A percentile compares a stretch with the other conserved stretches of the same genome.
Evolutionary conservation across 1,284 basidiomycete genomes (phyloP).

Genomic region (Irpex sp.): DNA sequence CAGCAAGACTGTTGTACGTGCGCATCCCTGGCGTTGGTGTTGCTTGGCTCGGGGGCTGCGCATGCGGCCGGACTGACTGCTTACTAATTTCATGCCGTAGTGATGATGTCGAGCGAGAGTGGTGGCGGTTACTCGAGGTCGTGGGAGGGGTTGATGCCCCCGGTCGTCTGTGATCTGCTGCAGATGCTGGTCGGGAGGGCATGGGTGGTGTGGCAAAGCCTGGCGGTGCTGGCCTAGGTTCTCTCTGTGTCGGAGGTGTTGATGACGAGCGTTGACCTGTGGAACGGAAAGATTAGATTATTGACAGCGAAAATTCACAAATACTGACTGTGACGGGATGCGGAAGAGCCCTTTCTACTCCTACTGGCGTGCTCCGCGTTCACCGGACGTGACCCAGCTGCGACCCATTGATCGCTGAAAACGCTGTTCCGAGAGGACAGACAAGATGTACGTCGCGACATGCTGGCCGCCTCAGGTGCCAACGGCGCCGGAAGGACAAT

Average conservation of each 20-base stretch:
- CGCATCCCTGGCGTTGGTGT: not conserved
- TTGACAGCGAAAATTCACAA: not conserved
- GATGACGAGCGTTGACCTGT: not conserved
- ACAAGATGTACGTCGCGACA: constrained; percentile 29
- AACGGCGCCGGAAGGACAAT: constrained; percentile 60
- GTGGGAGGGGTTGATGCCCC: not conserved
- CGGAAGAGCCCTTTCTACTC: not conserved
- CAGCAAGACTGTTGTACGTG: constrained; percentile 3
- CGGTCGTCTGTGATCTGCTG: not conserved
- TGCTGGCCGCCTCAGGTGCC: constrained; percentile 13
- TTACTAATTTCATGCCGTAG: not conserved
- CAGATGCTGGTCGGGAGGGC: not conserved
- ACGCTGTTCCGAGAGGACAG: constrained; percentile 18
- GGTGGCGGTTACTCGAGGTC: constrained; percentile 1
- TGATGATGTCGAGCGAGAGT: constrained; percentile 1
- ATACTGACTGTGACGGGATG: not conserved
- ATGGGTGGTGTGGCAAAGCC: not conserved
- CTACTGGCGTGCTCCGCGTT: not conserved
- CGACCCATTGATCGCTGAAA: constrained; percentile 28
- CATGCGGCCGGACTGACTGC: no score
- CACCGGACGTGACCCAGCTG: constrained; percentile 9
- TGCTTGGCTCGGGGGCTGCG: not conserved
- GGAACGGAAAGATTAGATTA: not conserved
- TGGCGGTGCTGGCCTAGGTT: not conserved
- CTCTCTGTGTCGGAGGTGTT: not conserved